Percentiles rank a stretch among this genome's conserved stretches.
Evolutionary conservation across 768 basidiomycete genomes (phyloP).

Genomic region (Rhizopogon vinicolor): DNA sequence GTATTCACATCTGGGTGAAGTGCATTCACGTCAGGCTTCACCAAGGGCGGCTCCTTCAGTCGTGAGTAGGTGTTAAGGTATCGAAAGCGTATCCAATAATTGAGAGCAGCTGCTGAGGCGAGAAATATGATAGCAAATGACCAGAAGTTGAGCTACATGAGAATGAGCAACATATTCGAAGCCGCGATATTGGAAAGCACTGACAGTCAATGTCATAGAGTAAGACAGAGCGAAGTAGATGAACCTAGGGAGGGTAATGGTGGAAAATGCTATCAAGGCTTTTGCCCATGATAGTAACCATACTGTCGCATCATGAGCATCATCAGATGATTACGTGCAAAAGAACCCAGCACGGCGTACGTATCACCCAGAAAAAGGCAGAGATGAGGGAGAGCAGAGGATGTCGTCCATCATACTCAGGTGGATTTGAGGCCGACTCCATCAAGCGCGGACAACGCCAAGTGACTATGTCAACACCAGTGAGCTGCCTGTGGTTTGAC

Average conservation of each 20-base stretch:
- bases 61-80: slow-evolving; percentile 74
- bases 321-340: slow-evolving; percentile 4
- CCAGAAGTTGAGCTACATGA: slow-evolving; percentile 79
- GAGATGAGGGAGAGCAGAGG: slow-evolving; percentile 74
- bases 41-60: slow-evolving; percentile 75
- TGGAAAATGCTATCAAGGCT: slow-evolving; percentile 69
- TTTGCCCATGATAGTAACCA: slow-evolving; percentile 81
- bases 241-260: slow-evolving; percentile 76
- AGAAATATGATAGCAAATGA: slow-evolving; percentile 78
- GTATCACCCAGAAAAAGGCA: slow-evolving; percentile 79
- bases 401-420: slow-evolving; percentile 42
- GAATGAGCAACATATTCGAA: slow-evolving; percentile 3
- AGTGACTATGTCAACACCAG: neutral
- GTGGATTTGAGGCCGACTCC: slow-evolving; percentile 15
- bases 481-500: neutral
- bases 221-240: slow-evolving; percentile 80
- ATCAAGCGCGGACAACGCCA: slow-evolving; percentile 10
- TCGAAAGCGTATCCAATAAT: slow-evolving; percentile 82
- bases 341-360: slow-evolving; percentile 41
- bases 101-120: slow-evolving; percentile 59
- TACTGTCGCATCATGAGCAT: slow-evolving; percentile 37
- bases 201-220: slow-evolving; percentile 83
- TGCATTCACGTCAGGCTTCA: slow-evolving; percentile 80
- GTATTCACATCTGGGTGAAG: slow-evolving; percentile 91
- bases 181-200: slow-evolving; percentile 15